A percentile compares a stretch with the other conserved stretches of the same genome.
Evolutionary conservation across 176 grass and related monocot genomes (phyloP).

Genomic region (Oryza rufipogon): DNA sequence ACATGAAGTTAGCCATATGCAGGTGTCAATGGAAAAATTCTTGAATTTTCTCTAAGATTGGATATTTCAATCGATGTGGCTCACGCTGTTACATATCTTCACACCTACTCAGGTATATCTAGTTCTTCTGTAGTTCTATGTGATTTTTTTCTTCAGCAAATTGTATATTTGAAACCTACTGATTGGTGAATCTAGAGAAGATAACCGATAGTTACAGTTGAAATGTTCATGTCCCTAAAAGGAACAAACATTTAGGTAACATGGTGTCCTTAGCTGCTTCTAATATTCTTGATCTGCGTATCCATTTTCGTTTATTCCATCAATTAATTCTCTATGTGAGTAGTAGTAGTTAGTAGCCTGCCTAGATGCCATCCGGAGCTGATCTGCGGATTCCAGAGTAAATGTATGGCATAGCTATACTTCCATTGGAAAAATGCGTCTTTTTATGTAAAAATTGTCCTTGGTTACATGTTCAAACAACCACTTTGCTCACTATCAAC

Average conservation of each 20-base stretch:
- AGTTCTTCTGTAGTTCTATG: background rate
- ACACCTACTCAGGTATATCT: conserved; percentile 80
- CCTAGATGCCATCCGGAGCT: background rate
- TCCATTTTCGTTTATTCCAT: background rate
- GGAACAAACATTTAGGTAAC: background rate
- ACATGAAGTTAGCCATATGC: conserved; percentile 38
- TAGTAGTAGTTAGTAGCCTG: background rate
- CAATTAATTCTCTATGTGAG: background rate
- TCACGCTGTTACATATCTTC: conserved; percentile 97
- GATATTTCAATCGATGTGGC: conserved; percentile 92
- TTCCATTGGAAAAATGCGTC: conserved; percentile 9
- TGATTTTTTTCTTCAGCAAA: conserved; percentile 3
- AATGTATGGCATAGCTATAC: conserved; percentile 13
- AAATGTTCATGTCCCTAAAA: background rate
- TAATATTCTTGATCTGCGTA: background rate
- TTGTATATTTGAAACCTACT: background rate
- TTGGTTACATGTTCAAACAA: background rate
- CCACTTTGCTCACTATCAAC: background rate
- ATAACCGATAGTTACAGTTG: background rate
- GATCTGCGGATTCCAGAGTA: background rate
- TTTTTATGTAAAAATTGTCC: background rate
- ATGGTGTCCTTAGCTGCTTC: background rate
- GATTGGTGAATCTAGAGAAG: conserved; percentile 22
- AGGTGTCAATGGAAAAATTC: conserved; percentile 64
- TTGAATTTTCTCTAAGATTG: conserved; percentile 67